phyloP scores from a whole-genome alignment of 2,329 filamentous ascomycete genomes.

The Capronia coronata region DNA sequence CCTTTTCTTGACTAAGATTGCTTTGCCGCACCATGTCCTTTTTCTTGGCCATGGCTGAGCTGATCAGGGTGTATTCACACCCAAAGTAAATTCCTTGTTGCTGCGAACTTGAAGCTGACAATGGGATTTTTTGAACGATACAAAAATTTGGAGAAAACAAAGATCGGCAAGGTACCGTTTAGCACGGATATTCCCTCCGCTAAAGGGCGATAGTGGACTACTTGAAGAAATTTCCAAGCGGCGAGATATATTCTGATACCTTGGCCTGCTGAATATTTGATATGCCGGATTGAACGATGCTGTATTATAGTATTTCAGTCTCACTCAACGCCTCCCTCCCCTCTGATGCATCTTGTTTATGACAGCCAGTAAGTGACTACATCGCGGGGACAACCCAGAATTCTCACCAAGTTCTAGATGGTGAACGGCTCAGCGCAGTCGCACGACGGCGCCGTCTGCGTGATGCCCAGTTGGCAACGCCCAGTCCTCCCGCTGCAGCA shows the following conservation, averaged over 20 bases:
- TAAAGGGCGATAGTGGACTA: too few relatives aligned
- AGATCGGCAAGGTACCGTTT: constrained; percentile 6
- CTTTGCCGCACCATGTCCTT: constrained; percentile 5
- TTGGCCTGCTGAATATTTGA: background rate
- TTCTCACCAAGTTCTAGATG: constrained; percentile 11
- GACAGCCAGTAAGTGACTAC: constrained; percentile 17
- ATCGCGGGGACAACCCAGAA: background rate
- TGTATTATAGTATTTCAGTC: too few relatives aligned
- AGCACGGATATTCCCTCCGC: background rate
- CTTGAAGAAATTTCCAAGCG: background rate
- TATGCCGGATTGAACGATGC: too few relatives aligned
- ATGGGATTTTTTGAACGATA: background rate
- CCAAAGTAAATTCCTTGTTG: too few relatives aligned
- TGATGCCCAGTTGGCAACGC: constrained; percentile 9
- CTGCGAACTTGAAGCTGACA: too few relatives aligned
- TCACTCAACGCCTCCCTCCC: too few relatives aligned
- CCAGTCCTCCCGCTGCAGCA: background rate
- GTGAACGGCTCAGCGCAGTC: constrained; percentile 19
- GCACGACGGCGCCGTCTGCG: constrained; percentile 18
- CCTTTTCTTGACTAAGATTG: constrained; percentile 19
- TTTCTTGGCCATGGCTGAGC: constrained; percentile 10
- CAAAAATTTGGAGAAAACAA: background rate
- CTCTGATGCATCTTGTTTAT: constrained; percentile 7
- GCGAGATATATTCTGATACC: background rate
- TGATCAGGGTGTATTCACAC: too few relatives aligned